These are phyloP conservation scores for Arbutus unedo DNA, from an alignment of 148 eudicot genomes.

Conservation along the genomic window DNA sequence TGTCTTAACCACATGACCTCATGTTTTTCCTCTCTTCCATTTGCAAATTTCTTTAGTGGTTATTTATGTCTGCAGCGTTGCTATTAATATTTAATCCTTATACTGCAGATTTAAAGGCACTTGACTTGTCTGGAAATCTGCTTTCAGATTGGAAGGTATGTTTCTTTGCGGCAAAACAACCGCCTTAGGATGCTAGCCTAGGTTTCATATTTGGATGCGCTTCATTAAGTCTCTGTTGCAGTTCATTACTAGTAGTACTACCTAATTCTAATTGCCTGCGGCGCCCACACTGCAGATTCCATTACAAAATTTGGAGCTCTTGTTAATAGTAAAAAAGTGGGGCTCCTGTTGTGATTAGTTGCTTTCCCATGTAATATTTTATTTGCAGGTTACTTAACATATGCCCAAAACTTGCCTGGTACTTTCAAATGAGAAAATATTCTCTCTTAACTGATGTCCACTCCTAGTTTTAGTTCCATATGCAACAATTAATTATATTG, in stretches of 20 bases:
- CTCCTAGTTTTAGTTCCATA: neutral
- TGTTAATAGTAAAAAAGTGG: neutral
- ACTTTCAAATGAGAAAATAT: neutral
- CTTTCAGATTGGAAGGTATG: constrained; percentile 82
- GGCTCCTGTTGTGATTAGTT: neutral
- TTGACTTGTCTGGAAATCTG: constrained; percentile 92
- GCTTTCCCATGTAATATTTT: neutral
- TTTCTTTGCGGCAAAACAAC: neutral
- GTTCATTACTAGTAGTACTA: neutral
- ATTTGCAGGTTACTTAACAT: neutral
- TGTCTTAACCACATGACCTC: neutral
- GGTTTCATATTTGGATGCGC: neutral
- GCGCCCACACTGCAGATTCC: neutral
- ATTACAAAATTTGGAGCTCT: neutral
- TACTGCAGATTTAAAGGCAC: constrained; percentile 81
- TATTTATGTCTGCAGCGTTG: neutral
- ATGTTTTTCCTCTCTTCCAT: neutral
- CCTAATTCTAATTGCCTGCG: neutral
- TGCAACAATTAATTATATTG: neutral
- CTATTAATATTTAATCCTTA: constrained; percentile 5
- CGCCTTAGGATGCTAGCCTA: neutral
- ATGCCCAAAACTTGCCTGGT: neutral
- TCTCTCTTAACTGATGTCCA: neutral
- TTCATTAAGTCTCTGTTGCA: neutral
- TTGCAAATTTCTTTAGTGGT: neutral